Evolutionary conservation across 768 basidiomycete genomes (phyloP), one percentile per base, ranked within the genome.

Genomic region (Leccinum ochraceum): DNA sequence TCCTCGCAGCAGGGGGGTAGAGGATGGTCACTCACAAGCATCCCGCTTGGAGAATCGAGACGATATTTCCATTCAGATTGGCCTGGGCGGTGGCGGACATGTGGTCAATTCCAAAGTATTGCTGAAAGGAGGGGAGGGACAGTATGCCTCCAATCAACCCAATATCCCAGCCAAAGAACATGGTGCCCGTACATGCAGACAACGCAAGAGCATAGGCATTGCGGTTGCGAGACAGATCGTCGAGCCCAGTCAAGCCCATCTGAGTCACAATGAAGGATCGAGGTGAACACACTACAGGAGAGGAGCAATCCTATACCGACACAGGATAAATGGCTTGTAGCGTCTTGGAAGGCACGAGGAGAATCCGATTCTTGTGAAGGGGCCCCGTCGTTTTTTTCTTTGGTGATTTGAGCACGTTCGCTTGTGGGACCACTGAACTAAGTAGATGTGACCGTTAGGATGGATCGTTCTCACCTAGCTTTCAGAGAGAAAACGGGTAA

Each of bases 131-230:
- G 6, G 65, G 42, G 11, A 83, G 69, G n/a, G 81, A 65, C 46
- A 83, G 69, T 14, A 83, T 70, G 37, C 83, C 82, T 9, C 83
- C 82, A 34, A 83, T 84, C 54, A 83, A 64, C 11, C 80, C 80
- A 2, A 76, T 75, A 58, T 84, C 81, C 78, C 80, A 81, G 20
- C 80, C 82, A 51, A 71, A 81, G 71, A 81, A 82, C 17, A 83
- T 75, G 42, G 79, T 79, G 10, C 80, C 82, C 74, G 80, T 75
- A 1, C 80, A 69, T 1, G 80, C 81, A 13, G 80, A 80, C n/a
- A 74, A 54, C 10, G 82, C 76, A 20, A 83, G 74, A 3, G 73
- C 57, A 59, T 82, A 83, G 2, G 81, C 79, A 70, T 81, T 81
- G 49, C 78, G 76, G 64, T 78, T 75, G 42, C 66, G 71, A 30